phyloP scores from a whole-genome alignment of 768 basidiomycete genomes.

The Leucosporidium scottii region DNA sequence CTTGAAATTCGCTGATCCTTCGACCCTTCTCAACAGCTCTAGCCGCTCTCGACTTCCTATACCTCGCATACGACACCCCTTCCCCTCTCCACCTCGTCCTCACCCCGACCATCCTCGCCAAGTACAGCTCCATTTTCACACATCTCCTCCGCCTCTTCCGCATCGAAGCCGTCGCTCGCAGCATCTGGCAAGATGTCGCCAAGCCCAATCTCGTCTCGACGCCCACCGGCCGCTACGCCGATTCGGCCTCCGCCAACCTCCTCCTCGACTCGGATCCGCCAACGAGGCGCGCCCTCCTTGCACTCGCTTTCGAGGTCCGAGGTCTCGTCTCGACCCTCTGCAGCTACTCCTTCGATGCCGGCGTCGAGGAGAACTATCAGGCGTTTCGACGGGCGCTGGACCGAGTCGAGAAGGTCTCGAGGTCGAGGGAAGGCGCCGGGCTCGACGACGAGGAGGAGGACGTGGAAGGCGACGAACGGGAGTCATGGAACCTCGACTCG shows the following conservation, averaged over 20 bases:
- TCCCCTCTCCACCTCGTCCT: constrained; percentile 4
- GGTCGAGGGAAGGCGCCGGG: background rate
- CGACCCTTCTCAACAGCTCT: background rate
- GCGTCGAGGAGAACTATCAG: background rate
- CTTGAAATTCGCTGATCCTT: no score
- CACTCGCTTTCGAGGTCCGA: background rate
- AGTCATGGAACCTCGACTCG: constrained; percentile 4
- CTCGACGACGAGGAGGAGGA: background rate
- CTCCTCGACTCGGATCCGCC: background rate
- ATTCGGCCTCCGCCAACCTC: background rate
- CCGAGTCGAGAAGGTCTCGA: background rate
- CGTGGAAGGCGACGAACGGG: background rate
- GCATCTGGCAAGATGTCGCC: constrained; percentile 1
- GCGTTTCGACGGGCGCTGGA: background rate
- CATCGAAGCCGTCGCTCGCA: constrained; percentile 2
- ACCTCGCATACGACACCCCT: background rate
- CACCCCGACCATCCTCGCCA: constrained; percentile 3
- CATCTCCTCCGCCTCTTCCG: background rate
- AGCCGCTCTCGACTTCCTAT: constrained; percentile 4
- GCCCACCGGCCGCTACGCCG: background rate
- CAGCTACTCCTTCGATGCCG: background rate
- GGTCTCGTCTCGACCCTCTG: background rate
- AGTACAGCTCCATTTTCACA: constrained; percentile 3
- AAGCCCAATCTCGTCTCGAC: background rate
- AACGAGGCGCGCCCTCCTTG: background rate